Evolutionary conservation across 768 basidiomycete species (phyloP), one percentile per base, ranked within the genome.

Genomic region (Leccinellum albellum): DNA sequence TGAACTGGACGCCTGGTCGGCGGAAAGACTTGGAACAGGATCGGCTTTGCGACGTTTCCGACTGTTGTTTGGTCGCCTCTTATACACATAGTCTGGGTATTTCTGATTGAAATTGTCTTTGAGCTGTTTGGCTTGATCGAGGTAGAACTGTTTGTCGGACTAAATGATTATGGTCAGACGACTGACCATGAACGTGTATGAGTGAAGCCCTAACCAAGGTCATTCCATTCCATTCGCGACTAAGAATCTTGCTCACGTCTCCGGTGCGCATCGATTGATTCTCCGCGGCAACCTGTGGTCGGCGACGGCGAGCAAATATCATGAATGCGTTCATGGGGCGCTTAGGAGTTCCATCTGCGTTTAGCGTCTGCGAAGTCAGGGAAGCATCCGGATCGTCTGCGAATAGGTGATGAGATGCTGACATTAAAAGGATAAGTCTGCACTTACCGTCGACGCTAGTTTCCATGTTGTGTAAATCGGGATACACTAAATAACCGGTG

Each of bases 241-340:
- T 88, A 60, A 94, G 76, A 53, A 94, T 84, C 74, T 94, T 94
- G 76, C 87, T 89, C 53, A 94, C 91, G 66, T 94, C 91, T 15
- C 91, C 91, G 0, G 91, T 94, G 40, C 91, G 86, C 89, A 94
- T 87, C 46, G 89, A 83, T 70, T 91, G 90, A 69, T 94, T 89
- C 61, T 88, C 88, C n/a, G 88, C 84, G 8, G 88, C 85, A 32
- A 94, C 89, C 70, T 94, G 88, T 17, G 91, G 91, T 44, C 91
- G 77, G 56, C 91, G 80, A 52, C 86, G 81, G 23, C 91, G 83
- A 59, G 91, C 91, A 65, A 92, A 94, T 58, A 94, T 93, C 91
- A 94, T 93, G 76, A 94, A 94, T 21, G 91, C 91, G 70, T 94
- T 94, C 91, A 94, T 93, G 32, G 91, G 91, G 13, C 91, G 85